Base-by-base conservation (phyloP, 495 filamentous ascomycete genomes). In the Hyaloscypha variabilis region DNA sequence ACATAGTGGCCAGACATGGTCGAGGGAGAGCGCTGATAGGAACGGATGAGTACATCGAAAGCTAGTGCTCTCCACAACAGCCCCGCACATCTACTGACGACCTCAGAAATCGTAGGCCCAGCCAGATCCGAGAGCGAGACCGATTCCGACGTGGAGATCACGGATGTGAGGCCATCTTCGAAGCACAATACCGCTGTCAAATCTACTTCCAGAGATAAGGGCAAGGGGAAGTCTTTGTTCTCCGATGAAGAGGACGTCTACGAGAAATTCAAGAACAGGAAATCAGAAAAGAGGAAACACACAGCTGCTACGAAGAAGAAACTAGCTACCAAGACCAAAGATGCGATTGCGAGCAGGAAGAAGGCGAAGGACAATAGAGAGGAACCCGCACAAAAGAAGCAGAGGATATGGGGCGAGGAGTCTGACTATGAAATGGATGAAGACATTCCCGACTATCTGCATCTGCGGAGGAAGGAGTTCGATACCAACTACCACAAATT, bases 401-500 rank as follows among this genome's bases (percentile, higher is more conserved):
- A 56, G 55, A 63, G 60, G 56, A 31, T 62, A 14, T 68, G 66
- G 59, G 66, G 69, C 14, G 63, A 65, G 24, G 65, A 63, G 19
- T 63, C 55, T 10, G 64, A 74, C 1, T 64, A 76, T 11, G 75
- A 77, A 2, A 67, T 68, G 50, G 70, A 76, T 36, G 72, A 72
- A 19, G 64, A 69, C 3, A 52, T 85, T 1, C 83, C 83, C 0
- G 75, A 78, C 10, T 84, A 85, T 63, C 64, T 85, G 30, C 59
- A 63, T 63, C 77, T 81, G 54, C 82, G 89, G 28, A 81, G 87
- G 11, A 81, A 75, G 19, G 78, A 81, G 13, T 88, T 92, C 55
- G 85, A 91, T 58, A 72, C 79, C 39, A 78, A 81, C 14, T 76
- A 76, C 25, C 82, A 89, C 49, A 79, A 77, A 6, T 75, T 94